Conservation (phyloP, 169 alveolate genomes). For the Plasmodium knowlesi region DNA sequence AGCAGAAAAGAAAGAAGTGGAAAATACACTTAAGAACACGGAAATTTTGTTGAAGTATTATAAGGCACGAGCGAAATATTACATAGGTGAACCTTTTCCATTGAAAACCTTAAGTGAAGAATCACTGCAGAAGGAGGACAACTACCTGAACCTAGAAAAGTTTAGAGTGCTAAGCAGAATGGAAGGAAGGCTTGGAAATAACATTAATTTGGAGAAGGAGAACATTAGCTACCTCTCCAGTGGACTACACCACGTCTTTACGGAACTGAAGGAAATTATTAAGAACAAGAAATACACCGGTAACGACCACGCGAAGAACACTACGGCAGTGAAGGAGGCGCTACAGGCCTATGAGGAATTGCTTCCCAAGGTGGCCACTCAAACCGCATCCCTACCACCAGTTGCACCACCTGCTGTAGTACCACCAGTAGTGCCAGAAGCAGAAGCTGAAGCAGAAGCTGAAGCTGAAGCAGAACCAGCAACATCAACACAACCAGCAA, state of each 20-base stretch:
- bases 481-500: background rate
- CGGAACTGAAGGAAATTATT: slow-evolving; percentile 37
- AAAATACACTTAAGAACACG: slow-evolving; percentile 29
- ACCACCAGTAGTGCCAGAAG: background rate
- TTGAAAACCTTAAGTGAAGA: slow-evolving; percentile 28
- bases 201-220: slow-evolving; percentile 29
- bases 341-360: slow-evolving; percentile 1
- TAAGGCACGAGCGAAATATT: slow-evolving; percentile 30
- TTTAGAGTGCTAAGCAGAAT: slow-evolving; percentile 31
- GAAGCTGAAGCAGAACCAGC: background rate
- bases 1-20: slow-evolving; percentile 15
- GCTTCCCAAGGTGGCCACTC: slow-evolving; percentile 23
- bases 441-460: background rate
- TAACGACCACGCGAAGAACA: background rate
- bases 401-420: background rate
- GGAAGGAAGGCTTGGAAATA: slow-evolving; percentile 19
- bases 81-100: slow-evolving; percentile 33
- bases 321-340: background rate
- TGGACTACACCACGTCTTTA: slow-evolving; percentile 27
- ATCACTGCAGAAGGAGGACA: slow-evolving; percentile 28
- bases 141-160: slow-evolving; percentile 18
- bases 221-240: slow-evolving; percentile 24
- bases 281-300: slow-evolving; percentile 25
- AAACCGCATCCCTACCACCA: background rate
- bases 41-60: slow-evolving; percentile 34